A percentile compares a stretch with the other conserved stretches of the same genome.
These are phyloP conservation scores for Aureobasidium sp. DNA, from an alignment of 2,329 filamentous ascomycete species.

Conservation along the genomic window DNA sequence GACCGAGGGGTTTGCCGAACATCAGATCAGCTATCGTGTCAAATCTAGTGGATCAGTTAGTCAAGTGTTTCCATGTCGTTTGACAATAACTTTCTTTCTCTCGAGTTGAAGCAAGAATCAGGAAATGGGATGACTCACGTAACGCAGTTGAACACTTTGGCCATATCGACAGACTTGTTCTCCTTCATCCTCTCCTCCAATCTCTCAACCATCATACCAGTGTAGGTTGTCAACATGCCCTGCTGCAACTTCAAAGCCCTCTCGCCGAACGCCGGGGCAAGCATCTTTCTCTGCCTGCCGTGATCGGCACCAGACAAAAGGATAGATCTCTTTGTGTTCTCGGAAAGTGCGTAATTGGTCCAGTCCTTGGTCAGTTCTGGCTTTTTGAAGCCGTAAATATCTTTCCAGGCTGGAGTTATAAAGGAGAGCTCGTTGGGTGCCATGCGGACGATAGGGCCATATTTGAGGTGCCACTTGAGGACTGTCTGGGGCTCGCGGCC, in stretches of 20 bases:
- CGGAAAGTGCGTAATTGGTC: slow-evolving; percentile 1
- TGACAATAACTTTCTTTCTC: too few species aligned
- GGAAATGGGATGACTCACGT: slow-evolving; percentile 16
- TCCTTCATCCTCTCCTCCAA: slow-evolving; percentile 19
- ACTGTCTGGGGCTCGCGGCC: slow-evolving; percentile 4
- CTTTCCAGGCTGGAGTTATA: slow-evolving; percentile 23
- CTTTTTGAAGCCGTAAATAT: slow-evolving; percentile 27
- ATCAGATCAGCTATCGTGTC: slow-evolving; percentile 30
- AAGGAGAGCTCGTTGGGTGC: slow-evolving; percentile 32
- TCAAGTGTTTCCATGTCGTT: too few species aligned
- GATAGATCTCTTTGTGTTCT: slow-evolving; percentile 15
- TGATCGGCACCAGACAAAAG: slow-evolving; percentile 24
- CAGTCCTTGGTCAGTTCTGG: slow-evolving; percentile 3
- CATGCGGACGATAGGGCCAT: slow-evolving; percentile 33
- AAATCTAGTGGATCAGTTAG: slow-evolving; percentile 20
- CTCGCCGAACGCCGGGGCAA: slow-evolving; percentile 35
- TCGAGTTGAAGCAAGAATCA: background rate
- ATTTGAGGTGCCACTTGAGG: slow-evolving; percentile 25
- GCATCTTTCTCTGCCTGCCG: slow-evolving; percentile 26
- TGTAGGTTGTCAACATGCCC: slow-evolving; percentile 30
- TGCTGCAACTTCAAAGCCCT: slow-evolving; percentile 35
- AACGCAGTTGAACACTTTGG: slow-evolving; percentile 27
- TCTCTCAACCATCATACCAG: slow-evolving; percentile 29
- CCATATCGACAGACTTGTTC: slow-evolving; percentile 20
- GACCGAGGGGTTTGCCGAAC: slow-evolving; percentile 25